Percentiles rank a stretch among this genome's conserved stretches.
Evolutionary conservation across 2,329 filamentous ascomycete species (phyloP).

Genomic region (Cladosporium sp.): DNA sequence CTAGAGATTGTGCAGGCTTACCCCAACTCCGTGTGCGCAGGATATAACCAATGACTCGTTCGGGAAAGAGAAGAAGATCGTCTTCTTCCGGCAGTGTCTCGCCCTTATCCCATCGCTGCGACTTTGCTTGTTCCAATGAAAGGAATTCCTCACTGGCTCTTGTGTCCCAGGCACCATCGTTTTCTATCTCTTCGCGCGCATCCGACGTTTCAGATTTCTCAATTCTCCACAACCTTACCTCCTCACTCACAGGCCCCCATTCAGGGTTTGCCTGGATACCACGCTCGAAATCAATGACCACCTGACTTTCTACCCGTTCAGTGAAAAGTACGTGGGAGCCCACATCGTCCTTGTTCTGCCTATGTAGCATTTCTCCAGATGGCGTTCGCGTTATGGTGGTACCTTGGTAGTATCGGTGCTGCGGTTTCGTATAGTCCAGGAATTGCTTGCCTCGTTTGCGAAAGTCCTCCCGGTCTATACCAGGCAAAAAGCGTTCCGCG

Average conservation of each 20-base stretch:
- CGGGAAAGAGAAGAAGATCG: constrained; percentile 1
- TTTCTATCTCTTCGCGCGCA: neutral
- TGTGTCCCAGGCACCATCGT: neutral
- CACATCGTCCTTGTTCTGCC: neutral
- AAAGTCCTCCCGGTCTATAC: neutral
- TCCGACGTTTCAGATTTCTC: neutral
- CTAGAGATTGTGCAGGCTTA: neutral
- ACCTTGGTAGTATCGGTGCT: constrained; percentile 5
- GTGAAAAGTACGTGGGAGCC: neutral
- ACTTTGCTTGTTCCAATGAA: neutral
- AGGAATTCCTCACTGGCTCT: neutral
- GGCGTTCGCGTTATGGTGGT: neutral
- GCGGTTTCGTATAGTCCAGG: neutral
- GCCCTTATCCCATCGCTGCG: constrained; percentile 4
- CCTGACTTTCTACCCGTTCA: neutral
- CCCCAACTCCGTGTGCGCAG: constrained; percentile 1
- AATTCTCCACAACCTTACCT: neutral
- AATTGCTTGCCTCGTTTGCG: constrained; percentile 3
- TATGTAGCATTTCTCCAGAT: neutral
- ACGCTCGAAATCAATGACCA: constrained; percentile 5
- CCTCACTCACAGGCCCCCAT: neutral
- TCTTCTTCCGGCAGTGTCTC: neutral
- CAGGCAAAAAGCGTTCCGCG: neutral
- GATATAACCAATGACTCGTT: neutral
- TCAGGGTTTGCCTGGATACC: constrained; percentile 6